These are phyloP conservation scores for Lasiodiplodia citricola DNA, from an alignment of 2,329 filamentous ascomycete genomes.

Conservation along the genomic window DNA sequence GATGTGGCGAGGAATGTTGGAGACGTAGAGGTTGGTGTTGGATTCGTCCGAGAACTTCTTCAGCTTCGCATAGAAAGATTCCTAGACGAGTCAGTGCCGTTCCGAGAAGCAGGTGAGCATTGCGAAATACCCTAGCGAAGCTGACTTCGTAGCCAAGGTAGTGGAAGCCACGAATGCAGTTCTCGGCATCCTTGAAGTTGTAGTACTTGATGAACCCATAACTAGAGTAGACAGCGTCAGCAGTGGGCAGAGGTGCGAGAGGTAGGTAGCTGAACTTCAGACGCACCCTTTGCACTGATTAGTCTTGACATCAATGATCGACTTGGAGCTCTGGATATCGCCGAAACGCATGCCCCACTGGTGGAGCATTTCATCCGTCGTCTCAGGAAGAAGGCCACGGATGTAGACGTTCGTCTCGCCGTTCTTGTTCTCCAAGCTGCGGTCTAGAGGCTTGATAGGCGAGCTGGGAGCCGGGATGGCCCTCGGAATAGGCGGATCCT, in stretches of 20 bases:
- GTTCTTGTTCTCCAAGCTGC: slow-evolving; percentile 91
- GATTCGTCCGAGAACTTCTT: slow-evolving; percentile 90
- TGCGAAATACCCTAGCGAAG: slow-evolving; percentile 79
- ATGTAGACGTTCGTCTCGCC: slow-evolving; percentile 99
- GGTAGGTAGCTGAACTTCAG: slow-evolving; percentile 36
- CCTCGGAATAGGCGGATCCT: slow-evolving; percentile 82
- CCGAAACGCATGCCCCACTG: slow-evolving; percentile 87
- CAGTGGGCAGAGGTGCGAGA: slow-evolving; percentile 25
- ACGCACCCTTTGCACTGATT: slow-evolving; percentile 91
- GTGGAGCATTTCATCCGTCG: slow-evolving; percentile 86
- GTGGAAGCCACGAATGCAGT: slow-evolving; percentile 95
- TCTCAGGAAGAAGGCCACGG: slow-evolving; percentile 91
- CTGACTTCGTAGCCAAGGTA: slow-evolving; percentile 95
- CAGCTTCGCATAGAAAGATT: slow-evolving; percentile 97
- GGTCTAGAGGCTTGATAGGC: slow-evolving; percentile 86
- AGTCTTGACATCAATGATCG: slow-evolving; percentile 93
- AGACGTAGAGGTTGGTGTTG: slow-evolving; percentile 97
- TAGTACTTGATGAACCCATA: slow-evolving; percentile 98
- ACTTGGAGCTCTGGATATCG: slow-evolving; percentile 94
- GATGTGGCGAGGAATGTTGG: slow-evolving; percentile 90
- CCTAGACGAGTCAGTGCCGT: slow-evolving; percentile 44
- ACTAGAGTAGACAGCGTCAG: slow-evolving; percentile 57
- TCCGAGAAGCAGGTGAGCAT: slow-evolving; percentile 27
- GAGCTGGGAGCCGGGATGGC: slow-evolving; percentile 90
- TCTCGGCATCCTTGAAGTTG: slow-evolving; percentile 85